phyloP scores from a whole-genome alignment of 176 grass and related monocot species.

The Phragmites australis region DNA sequence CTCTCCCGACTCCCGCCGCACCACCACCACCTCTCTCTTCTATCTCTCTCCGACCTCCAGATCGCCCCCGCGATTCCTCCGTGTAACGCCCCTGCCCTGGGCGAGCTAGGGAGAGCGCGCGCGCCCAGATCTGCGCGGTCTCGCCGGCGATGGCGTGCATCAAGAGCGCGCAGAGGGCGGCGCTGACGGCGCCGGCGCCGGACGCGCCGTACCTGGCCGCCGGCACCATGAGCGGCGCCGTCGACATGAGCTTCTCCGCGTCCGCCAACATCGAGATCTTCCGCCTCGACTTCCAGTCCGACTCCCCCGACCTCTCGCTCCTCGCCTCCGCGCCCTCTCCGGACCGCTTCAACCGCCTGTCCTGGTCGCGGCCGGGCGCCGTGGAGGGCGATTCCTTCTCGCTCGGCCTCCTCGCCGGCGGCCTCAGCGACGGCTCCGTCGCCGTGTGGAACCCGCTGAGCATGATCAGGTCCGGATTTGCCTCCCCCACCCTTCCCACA shows the following conservation, averaged over 20 bases:
- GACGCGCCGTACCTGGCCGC: conserved; percentile 89
- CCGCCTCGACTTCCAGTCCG: conserved; percentile 92
- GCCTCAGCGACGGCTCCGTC: conserved; percentile 81
- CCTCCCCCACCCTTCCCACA: background rate
- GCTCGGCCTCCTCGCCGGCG: conserved; percentile 84
- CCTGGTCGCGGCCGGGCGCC: conserved; percentile 65
- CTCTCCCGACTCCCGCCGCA: conserved; percentile 6
- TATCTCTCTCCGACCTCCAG: conserved; percentile 22
- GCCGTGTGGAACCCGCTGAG: conserved; percentile 83
- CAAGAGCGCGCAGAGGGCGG: conserved; percentile 94
- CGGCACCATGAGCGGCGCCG: conserved; percentile 93
- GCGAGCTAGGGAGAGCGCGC: conserved; percentile 26
- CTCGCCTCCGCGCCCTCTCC: conserved; percentile 62
- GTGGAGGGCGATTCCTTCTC: conserved; percentile 63
- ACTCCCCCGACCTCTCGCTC: conserved; percentile 69
- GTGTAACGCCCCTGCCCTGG: conserved; percentile 20
- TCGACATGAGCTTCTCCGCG: conserved; percentile 73
- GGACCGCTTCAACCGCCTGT: conserved; percentile 91
- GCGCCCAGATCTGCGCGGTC: conserved; percentile 53
- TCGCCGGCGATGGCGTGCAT: conserved; percentile 83
- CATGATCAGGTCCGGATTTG: conserved; percentile 81
- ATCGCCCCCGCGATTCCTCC: conserved; percentile 34
- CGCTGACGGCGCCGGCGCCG: conserved; percentile 79
- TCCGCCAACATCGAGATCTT: conserved; percentile 98
- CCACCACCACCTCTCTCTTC: background rate